These are phyloP conservation scores for Pichia sp. DNA, from an alignment of 1,139 yeast species.

Conservation along the genomic window DNA sequence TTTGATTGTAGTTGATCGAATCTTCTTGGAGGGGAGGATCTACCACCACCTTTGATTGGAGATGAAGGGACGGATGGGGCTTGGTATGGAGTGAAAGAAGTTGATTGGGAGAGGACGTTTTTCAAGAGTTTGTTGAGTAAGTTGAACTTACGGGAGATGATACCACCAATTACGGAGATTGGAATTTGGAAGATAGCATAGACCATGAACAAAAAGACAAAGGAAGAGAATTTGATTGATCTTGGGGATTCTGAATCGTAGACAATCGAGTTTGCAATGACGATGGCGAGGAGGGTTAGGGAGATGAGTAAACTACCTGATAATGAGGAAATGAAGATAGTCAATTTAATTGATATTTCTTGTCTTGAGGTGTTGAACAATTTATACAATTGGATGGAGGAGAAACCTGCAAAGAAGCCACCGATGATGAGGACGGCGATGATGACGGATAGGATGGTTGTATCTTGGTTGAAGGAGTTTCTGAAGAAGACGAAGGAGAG, in stretches of 20 bases:
- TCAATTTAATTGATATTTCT: slow-evolving; percentile 20
- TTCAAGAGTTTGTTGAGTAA: slow-evolving; percentile 16
- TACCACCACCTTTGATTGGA: background rate
- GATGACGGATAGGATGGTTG: slow-evolving; percentile 63
- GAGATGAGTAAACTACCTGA: slow-evolving; percentile 67
- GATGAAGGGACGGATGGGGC: background rate
- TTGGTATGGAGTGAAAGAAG: background rate
- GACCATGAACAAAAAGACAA: slow-evolving; percentile 53
- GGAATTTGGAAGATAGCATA: slow-evolving; percentile 73
- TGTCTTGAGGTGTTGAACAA: slow-evolving; percentile 38
- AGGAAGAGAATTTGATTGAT: slow-evolving; percentile 76
- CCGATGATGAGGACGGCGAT: slow-evolving; percentile 62
- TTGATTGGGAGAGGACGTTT: slow-evolving; percentile 12
- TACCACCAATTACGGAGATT: slow-evolving; percentile 71
- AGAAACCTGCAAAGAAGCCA: slow-evolving; percentile 71
- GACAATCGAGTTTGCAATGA: slow-evolving; percentile 63
- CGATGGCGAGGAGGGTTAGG: slow-evolving; percentile 48
- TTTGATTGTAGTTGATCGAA: too few species aligned
- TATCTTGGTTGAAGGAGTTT: slow-evolving; percentile 45
- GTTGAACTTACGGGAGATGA: slow-evolving; percentile 45
- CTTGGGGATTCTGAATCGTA: slow-evolving; percentile 78
- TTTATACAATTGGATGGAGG: slow-evolving; percentile 62
- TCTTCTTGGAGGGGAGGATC: too few species aligned
- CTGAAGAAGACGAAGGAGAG: slow-evolving; percentile 58
- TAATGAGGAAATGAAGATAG: slow-evolving; percentile 40